Evolutionary conservation across 2,329 filamentous ascomycete genomes (phyloP).

Genomic region (Aquanectria penicillioides): DNA sequence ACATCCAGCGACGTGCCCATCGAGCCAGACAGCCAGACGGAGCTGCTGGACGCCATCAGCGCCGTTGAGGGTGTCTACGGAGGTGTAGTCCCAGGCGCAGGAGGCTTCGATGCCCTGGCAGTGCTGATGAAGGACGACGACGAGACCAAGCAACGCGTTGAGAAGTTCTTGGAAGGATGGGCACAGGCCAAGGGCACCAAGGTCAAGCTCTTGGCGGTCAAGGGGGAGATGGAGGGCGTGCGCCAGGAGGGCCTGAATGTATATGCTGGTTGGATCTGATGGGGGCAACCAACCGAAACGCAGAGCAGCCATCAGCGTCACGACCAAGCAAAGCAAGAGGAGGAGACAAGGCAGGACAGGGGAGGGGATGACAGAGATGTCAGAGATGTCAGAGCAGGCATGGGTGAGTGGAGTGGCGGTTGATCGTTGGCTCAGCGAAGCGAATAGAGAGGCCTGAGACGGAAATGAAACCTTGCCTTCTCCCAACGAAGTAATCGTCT

Average conservation of each 20-base stretch:
- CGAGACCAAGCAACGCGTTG: slow-evolving; percentile 68
- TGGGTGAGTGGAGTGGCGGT: too few relatives aligned
- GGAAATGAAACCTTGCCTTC: too few relatives aligned
- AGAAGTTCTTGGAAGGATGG: slow-evolving; percentile 73
- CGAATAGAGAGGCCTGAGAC: too few relatives aligned
- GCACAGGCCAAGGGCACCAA: slow-evolving; percentile 65
- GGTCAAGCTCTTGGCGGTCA: slow-evolving; percentile 75
- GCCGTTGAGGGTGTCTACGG: slow-evolving; percentile 82
- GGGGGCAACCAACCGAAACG: too few relatives aligned
- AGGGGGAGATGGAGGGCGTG: slow-evolving; percentile 77
- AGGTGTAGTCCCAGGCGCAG: slow-evolving; percentile 92
- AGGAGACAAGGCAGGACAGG: too few relatives aligned
- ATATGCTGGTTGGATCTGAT: slow-evolving; percentile 58
- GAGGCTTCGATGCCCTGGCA: slow-evolving; percentile 90
- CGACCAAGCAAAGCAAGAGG: too few relatives aligned
- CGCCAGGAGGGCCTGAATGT: slow-evolving; percentile 56
- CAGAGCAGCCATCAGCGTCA: too few relatives aligned
- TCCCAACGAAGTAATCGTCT: too few relatives aligned
- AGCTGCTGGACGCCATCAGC: slow-evolving; percentile 81
- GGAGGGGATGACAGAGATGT: too few relatives aligned
- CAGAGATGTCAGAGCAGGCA: too few relatives aligned
- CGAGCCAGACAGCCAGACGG: slow-evolving; percentile 87
- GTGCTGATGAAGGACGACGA: slow-evolving; percentile 80
- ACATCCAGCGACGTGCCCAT: slow-evolving; percentile 80
- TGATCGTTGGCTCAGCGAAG: too few relatives aligned